Evolutionary conservation across 371 early-diverging fungal species (phyloP).

Genomic region (Lichtheimia ornata): DNA sequence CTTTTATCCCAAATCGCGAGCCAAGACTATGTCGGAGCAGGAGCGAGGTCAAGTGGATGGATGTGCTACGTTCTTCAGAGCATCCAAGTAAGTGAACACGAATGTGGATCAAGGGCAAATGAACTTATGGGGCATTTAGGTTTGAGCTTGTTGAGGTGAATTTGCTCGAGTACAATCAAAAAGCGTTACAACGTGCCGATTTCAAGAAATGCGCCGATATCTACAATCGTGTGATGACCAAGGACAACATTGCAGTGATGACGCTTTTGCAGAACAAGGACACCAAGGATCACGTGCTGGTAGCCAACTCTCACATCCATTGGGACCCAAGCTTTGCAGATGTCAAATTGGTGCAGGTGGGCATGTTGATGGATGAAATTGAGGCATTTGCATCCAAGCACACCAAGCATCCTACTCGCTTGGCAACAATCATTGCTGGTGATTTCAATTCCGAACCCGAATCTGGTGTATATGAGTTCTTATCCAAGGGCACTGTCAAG

Average conservation of each 20-base stretch:
- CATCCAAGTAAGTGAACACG: conserved; percentile 63
- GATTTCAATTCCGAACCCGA: conserved; percentile 96
- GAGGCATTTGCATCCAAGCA: conserved; percentile 59
- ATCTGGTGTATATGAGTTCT: conserved; percentile 92
- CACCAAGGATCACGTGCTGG: conserved; percentile 70
- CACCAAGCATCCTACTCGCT: conserved; percentile 41
- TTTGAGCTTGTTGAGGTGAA: conserved; percentile 80
- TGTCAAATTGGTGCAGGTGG: conserved; percentile 97
- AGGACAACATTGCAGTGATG: conserved; percentile 96
- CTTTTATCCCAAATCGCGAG: conserved; percentile 94
- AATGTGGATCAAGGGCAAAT: background rate
- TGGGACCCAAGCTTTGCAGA: conserved; percentile 95
- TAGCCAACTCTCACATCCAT: conserved; percentile 93
- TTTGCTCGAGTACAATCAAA: conserved; percentile 91
- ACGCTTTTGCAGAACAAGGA: conserved; percentile 84
- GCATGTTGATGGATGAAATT: conserved; percentile 93
- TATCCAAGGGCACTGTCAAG: conserved; percentile 67
- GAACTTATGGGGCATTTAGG: conserved; percentile 29
- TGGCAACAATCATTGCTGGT: conserved; percentile 85
- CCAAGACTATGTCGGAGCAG: conserved; percentile 89
- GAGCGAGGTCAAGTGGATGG: conserved; percentile 94
- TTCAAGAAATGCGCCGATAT: conserved; percentile 91
- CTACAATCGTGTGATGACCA: conserved; percentile 93
- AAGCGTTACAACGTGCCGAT: conserved; percentile 85
- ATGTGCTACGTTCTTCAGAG: conserved; percentile 96